Conservation (phyloP, 2,329 filamentous ascomycete genomes). For the Penicillium hesseltinei region DNA sequence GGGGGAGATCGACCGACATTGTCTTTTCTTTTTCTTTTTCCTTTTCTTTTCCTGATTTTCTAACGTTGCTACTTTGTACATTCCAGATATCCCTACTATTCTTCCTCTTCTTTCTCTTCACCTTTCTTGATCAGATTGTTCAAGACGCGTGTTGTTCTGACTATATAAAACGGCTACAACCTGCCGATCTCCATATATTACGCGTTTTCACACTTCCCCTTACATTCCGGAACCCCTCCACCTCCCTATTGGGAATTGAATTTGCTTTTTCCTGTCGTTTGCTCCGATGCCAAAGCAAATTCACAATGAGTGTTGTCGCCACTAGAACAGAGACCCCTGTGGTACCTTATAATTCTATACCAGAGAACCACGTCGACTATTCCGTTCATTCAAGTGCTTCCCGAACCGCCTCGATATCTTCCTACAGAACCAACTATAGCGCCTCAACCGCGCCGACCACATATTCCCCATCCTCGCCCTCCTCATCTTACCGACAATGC, state of each 20-base stretch:
- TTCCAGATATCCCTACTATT: not conserved
- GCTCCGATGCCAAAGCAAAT: conserved; percentile 20
- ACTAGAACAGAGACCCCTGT: conserved; percentile 38
- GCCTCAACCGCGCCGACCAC: conserved; percentile 39
- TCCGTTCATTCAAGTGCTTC: conserved; percentile 32
- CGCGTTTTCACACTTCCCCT: conserved; percentile 14
- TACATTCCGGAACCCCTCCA: conserved; percentile 22
- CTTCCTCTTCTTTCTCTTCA: not conserved
- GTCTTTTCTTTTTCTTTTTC: conserved; percentile 10
- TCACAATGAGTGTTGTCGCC: conserved; percentile 42
- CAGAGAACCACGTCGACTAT: conserved; percentile 25
- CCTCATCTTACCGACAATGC: conserved; percentile 36
- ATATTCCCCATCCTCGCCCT: conserved; percentile 40
- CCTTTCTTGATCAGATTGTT: not conserved
- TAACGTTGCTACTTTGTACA: conserved; percentile 1
- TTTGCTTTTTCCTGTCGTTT: conserved; percentile 13
- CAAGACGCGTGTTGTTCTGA: conserved; percentile 1
- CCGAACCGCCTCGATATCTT: conserved; percentile 37
- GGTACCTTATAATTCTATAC: conserved; percentile 30
- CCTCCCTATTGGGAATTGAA: conserved; percentile 10
- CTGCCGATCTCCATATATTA: conserved; percentile 16
- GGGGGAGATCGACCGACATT: conserved; percentile 22
- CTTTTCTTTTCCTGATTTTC: not conserved
- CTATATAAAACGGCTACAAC: conserved; percentile 10
- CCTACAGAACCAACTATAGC: conserved; percentile 39